A percentile compares a stretch with the other conserved stretches of the same genome.
Conservation (phyloP, 495 filamentous ascomycete genomes). For the Letharia columbiana region DNA sequence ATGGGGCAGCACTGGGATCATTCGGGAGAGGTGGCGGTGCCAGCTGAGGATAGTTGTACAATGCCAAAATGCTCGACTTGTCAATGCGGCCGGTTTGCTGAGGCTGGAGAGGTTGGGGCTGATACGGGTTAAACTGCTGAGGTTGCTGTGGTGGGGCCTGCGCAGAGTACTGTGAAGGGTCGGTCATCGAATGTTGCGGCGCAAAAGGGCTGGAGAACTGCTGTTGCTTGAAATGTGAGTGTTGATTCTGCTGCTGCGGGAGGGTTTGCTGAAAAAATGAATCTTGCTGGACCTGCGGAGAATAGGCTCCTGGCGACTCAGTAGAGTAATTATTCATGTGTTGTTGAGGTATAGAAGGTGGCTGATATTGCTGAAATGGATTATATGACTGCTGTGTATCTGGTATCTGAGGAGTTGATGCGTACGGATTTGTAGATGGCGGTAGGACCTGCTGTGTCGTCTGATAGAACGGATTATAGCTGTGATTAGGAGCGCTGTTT, state of each 20-base stretch:
- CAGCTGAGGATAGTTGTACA: constrained; percentile 75
- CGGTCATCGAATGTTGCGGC: constrained; percentile 29
- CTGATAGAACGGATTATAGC: constrained; percentile 63
- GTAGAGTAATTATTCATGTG: constrained; percentile 20
- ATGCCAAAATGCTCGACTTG: constrained; percentile 77
- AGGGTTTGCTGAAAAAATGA: constrained; percentile 27
- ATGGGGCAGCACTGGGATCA: constrained; percentile 32
- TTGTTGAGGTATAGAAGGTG: constrained; percentile 44
- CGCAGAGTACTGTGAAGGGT: constrained; percentile 29
- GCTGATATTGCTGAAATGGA: constrained; percentile 33
- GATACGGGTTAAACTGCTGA: constrained; percentile 26
- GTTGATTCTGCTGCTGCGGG: constrained; percentile 31
- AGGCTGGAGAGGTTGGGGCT: constrained; percentile 34
- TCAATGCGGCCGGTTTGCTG: constrained; percentile 49
- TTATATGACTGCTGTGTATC: constrained; percentile 12
- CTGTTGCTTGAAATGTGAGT: constrained; percentile 24
- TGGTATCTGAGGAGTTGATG: constrained; percentile 29
- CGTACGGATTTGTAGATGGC: constrained; percentile 20
- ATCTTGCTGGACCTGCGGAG: constrained; percentile 33
- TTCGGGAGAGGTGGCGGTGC: constrained; percentile 41
- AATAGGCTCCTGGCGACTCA: constrained; percentile 31
- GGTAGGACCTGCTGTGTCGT: constrained; percentile 30
- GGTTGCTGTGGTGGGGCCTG: constrained; percentile 27
- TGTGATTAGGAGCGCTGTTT: constrained; percentile 35
- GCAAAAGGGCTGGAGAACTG: constrained; percentile 27